Conservation (phyloP, 2,329 filamentous ascomycete species). For the Coniochaeta pulveracea region DNA sequence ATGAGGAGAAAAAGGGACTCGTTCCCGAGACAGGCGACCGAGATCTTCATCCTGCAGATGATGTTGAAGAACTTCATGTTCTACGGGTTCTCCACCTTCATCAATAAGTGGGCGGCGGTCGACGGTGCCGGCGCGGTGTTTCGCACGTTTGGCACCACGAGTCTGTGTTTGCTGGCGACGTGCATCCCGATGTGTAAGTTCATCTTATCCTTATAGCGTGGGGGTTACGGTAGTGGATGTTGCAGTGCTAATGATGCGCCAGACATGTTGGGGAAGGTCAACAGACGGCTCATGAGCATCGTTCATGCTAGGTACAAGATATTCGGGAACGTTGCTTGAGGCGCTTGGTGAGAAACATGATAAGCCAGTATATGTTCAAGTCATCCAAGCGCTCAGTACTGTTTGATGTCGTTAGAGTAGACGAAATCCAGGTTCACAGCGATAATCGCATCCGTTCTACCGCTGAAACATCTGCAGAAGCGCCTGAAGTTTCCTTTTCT, state of each 20-base stretch:
- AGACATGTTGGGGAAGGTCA: conserved; percentile 5
- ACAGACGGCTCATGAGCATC: conserved; percentile 3
- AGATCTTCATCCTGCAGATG: conserved; percentile 22
- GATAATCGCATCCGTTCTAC: too few species aligned
- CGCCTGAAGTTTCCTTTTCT: too few species aligned
- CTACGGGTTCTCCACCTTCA: conserved; percentile 20
- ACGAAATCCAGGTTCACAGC: too few species aligned
- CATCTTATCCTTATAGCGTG: background rate
- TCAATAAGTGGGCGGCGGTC: conserved; percentile 17
- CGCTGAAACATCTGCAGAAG: too few species aligned
- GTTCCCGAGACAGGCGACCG: conserved; percentile 16
- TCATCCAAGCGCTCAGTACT: too few species aligned
- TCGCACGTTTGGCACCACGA: conserved; percentile 17
- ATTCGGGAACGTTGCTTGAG: conserved; percentile 4
- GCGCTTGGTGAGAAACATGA: too few species aligned
- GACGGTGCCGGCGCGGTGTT: conserved; percentile 16
- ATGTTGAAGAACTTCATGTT: conserved; percentile 22
- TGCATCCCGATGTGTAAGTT: conserved; percentile 22
- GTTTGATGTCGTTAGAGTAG: too few species aligned
- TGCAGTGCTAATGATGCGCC: background rate
- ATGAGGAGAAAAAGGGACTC: conserved; percentile 13
- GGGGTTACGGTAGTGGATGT: too few species aligned
- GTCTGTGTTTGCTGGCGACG: conserved; percentile 16
- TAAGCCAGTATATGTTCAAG: too few species aligned
- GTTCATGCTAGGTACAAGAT: conserved; percentile 2